phyloP scores from a whole-genome alignment of 164 flowering plant genomes.

The Chimonanthus salicifolius region DNA sequence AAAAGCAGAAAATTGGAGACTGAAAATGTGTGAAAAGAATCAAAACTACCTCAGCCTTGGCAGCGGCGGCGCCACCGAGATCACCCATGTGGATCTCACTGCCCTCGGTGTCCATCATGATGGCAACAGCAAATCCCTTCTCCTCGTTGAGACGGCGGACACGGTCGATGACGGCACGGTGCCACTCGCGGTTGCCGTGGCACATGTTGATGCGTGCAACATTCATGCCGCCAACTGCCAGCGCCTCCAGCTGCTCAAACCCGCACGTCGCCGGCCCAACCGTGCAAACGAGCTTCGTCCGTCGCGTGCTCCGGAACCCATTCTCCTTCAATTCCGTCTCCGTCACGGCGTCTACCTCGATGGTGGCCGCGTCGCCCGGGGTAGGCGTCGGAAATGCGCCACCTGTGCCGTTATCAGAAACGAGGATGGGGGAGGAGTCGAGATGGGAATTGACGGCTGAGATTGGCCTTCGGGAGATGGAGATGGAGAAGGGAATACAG shows the following conservation, averaged over 20 bases:
- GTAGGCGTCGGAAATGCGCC: not conserved
- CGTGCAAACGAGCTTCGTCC: constrained; percentile 32
- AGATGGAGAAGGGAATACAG: not conserved
- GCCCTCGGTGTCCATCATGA: constrained; percentile 99
- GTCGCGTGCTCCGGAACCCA: constrained; percentile 34
- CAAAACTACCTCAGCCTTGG: constrained; percentile 75
- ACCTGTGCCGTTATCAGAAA: constrained; percentile 19
- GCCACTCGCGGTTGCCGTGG: constrained; percentile 93
- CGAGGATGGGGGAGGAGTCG: constrained; percentile 7
- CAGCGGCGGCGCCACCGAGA: constrained; percentile 67
- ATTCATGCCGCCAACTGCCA: constrained; percentile 94
- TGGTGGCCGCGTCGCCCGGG: constrained; percentile 13
- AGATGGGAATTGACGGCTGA: constrained; percentile 21
- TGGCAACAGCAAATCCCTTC: constrained; percentile 87
- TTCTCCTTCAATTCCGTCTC: constrained; percentile 34
- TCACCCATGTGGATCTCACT: constrained; percentile 99
- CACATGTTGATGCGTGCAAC: constrained; percentile 93
- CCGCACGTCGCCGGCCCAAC: constrained; percentile 52
- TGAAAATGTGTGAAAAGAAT: not conserved
- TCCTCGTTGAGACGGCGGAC: constrained; percentile 78
- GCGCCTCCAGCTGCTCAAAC: constrained; percentile 77
- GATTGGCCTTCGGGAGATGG: constrained; percentile 4
- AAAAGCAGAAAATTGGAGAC: no score
- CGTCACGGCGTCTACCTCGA: constrained; percentile 33
- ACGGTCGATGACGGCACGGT: constrained; percentile 50